A percentile compares a stretch with the other conserved stretches of the same genome.
Evolutionary conservation across 2,329 filamentous ascomycete genomes (phyloP).

Genomic region (Talaromyces sp.): DNA sequence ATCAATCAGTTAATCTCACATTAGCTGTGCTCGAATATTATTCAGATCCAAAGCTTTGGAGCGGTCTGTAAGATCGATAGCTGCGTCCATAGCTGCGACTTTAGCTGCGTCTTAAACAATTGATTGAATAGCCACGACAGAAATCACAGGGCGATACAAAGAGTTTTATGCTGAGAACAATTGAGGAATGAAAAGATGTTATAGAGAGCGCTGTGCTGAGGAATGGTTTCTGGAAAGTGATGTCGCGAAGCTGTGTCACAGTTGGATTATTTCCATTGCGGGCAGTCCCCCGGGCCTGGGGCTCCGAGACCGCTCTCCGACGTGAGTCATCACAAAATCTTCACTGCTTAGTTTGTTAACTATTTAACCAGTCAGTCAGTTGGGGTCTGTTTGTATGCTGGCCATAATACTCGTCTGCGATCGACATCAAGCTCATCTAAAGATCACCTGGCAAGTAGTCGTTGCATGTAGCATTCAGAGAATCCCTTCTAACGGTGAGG

Average conservation of each 20-base stretch:
- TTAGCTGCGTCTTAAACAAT: constrained; percentile 38
- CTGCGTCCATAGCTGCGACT: constrained; percentile 66
- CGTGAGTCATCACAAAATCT: too few relatives aligned
- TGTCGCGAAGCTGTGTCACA: neutral
- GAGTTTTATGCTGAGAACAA: neutral
- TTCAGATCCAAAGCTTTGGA: constrained; percentile 80
- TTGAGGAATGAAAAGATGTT: neutral
- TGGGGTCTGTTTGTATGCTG: neutral
- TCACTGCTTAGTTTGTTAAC: too few relatives aligned
- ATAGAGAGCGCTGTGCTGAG: too few relatives aligned
- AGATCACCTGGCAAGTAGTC: neutral
- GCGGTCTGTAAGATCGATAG: constrained; percentile 81
- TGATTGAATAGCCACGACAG: neutral
- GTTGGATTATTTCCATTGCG: neutral
- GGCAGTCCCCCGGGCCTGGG: neutral
- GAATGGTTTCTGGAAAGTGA: too few relatives aligned
- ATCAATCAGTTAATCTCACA: constrained; percentile 52
- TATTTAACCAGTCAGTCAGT: too few relatives aligned
- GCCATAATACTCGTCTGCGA: neutral
- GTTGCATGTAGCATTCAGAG: neutral
- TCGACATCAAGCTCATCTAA: neutral
- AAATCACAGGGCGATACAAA: neutral
- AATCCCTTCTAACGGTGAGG: neutral
- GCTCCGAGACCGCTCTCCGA: neutral
- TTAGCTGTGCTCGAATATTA: constrained; percentile 89